Conservation (phyloP, 768 basidiomycete species). For the Tylopilus sp. region DNA sequence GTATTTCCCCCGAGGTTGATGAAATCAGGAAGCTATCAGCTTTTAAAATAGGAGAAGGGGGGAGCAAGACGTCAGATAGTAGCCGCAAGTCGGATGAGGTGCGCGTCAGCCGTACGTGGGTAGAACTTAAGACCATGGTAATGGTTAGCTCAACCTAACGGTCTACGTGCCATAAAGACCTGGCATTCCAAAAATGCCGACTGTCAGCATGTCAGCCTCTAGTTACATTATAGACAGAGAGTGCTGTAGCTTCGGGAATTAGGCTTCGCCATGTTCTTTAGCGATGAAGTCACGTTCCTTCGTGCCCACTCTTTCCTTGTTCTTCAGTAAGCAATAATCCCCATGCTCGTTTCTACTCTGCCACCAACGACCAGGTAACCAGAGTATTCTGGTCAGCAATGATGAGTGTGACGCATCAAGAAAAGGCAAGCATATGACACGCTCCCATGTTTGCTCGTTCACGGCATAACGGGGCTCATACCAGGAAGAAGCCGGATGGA, state of each 20-base stretch:
- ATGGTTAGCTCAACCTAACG: neutral
- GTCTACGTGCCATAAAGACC: constrained; percentile 1
- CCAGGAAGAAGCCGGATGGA: constrained; percentile 48
- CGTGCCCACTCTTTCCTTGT: constrained; percentile 36
- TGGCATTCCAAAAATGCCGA: constrained; percentile 20
- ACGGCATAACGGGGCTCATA: constrained; percentile 80
- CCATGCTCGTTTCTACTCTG: constrained; percentile 72
- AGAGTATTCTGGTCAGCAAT: constrained; percentile 70
- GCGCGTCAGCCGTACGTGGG: constrained; percentile 31
- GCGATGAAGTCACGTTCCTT: constrained; percentile 25
- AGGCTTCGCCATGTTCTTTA: constrained; percentile 6
- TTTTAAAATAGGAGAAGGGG: constrained; percentile 45
- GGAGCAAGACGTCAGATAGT: constrained; percentile 34
- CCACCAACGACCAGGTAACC: constrained; percentile 73
- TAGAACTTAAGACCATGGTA: constrained; percentile 12
- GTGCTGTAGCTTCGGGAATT: constrained; percentile 7
- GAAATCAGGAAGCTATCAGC: constrained; percentile 35
- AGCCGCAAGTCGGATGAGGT: constrained; percentile 42
- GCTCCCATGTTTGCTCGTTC: constrained; percentile 71
- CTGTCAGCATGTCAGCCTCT: constrained; percentile 20
- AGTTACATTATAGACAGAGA: constrained; percentile 1
- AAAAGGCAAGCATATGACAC: constrained; percentile 77
- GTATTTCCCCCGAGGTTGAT: constrained; percentile 48
- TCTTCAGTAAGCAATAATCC: constrained; percentile 85
- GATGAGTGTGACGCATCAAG: constrained; percentile 77